Base-by-base conservation (phyloP, 805 yeast species). In the Ascoidea asiatica region DNA sequence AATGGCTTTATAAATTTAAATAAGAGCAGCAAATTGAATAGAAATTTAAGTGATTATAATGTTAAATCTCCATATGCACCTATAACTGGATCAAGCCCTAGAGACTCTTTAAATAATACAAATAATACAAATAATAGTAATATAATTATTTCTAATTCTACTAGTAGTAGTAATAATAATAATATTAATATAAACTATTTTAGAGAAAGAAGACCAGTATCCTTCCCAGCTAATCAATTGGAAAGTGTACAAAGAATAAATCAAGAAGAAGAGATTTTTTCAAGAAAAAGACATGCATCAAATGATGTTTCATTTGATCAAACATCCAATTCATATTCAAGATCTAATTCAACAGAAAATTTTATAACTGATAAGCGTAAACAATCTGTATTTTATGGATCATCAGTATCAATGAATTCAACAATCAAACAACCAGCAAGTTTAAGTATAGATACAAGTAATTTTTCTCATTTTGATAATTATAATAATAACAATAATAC, bases 201-300 rank as follows among this genome's bases (percentile, higher is more conserved):
- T 36, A 40, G n/a, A 38, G 17, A 19, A 17, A 22, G n/a, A 13
- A 23, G 20, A 18, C 41, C 4, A 29, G 35, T 23, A 40, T 41
- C 46, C 19, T 50, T 33, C 50, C 33, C 33, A 23, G 11, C 6
- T 6, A 11, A 7, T 23, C 11, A 7, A 11, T 11, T 11, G 6
- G 33, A 23, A 23, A 23, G 6, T 11, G 11, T 11, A 23, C 6
- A 11, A 11, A 7, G 6, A 23, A 23, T 23, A 6, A 6, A 23
- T 23, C 11, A 23, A 23, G 6, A 51, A 38, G 44, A 40, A 35
- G 54, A 52, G 17, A 43, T 36, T 2, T 35, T 47, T 4, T 41
- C 44, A 21, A 52, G 55, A 39, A 55, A 55, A 44, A 50, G 60
- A 45, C 53, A 52, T 35, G 48, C 45, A 18, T 53, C 59, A 0